A percentile compares a stretch with the other conserved stretches of the same genome.
These are phyloP conservation scores for Centaurea solstitialis DNA, from an alignment of 129 eudicot genomes.

Conservation along the genomic window DNA sequence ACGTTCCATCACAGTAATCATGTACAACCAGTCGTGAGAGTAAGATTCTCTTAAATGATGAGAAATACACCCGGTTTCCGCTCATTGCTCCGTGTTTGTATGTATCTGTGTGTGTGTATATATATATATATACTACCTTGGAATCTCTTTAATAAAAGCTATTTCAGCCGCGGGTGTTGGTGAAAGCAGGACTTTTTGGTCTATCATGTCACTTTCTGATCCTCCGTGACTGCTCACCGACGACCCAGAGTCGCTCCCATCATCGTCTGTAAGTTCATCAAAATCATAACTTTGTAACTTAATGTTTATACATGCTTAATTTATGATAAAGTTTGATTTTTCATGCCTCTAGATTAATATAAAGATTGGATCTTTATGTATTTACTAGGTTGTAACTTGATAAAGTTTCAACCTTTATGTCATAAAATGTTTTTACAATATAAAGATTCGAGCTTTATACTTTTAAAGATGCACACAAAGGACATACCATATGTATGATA, in stretches of 20 bases:
- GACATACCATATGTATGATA: conserved; percentile 62
- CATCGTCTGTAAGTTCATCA: conserved; percentile 41
- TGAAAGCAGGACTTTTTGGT: conserved; percentile 50
- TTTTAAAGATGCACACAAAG: not conserved
- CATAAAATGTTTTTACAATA: too few species aligned
- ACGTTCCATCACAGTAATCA: conserved; percentile 14
- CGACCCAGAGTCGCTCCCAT: conserved; percentile 46
- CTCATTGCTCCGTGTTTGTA: not conserved
- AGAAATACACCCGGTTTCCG: not conserved
- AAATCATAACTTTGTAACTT: not conserved
- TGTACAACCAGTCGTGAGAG: not conserved
- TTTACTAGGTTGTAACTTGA: too few species aligned
- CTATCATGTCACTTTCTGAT: conserved; percentile 53
- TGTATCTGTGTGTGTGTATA: not conserved
- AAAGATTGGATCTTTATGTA: too few species aligned
- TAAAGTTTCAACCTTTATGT: too few species aligned
- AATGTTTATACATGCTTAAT: too few species aligned
- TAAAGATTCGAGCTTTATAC: too few species aligned
- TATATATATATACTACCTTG: conserved; percentile 29
- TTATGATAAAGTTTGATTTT: too few species aligned
- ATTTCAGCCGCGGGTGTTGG: conserved; percentile 47
- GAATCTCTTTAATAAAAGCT: conserved; percentile 57
- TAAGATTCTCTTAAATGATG: not conserved
- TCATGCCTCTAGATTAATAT: too few species aligned
- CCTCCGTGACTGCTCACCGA: conserved; percentile 33